Evolutionary conservation across 148 eudicot genomes (phyloP).

Genomic region (Silene conica): DNA sequence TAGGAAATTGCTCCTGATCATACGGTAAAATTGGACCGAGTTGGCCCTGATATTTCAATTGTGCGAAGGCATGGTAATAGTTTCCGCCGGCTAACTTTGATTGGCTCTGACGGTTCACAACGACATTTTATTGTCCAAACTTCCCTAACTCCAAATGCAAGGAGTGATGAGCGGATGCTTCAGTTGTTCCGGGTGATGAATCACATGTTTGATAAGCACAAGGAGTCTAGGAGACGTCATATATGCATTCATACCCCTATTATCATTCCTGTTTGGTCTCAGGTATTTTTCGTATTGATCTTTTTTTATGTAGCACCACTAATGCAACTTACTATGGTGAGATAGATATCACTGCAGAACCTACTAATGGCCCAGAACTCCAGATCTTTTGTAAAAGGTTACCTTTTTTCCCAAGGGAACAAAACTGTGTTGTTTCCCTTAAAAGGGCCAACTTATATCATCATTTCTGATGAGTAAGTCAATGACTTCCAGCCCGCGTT

Average conservation of each 20-base stretch:
- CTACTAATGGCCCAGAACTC: too few relatives aligned
- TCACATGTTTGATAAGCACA: constrained; percentile 94
- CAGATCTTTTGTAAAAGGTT: too few relatives aligned
- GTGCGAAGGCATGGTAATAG: constrained; percentile 98
- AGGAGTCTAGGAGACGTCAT: constrained; percentile 93
- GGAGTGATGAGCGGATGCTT: constrained; percentile 97
- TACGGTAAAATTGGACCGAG: constrained; percentile 93
- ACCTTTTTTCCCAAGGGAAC: too few relatives aligned
- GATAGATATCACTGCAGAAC: background rate
- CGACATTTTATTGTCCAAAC: constrained; percentile 97
- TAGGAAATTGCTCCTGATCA: constrained; percentile 98
- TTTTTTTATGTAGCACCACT: too few relatives aligned
- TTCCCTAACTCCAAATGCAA: constrained; percentile 88
- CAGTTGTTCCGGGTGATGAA: constrained; percentile 98
- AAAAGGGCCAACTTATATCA: too few relatives aligned
- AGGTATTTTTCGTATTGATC: constrained; percentile 43
- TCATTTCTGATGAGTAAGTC: too few relatives aligned
- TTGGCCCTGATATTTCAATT: constrained; percentile 92
- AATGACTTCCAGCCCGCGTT: too few relatives aligned
- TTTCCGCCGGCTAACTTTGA: constrained; percentile 86
- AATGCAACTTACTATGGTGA: background rate
- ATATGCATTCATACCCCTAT: constrained; percentile 90
- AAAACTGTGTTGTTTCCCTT: too few relatives aligned
- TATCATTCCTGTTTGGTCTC: constrained; percentile 98
- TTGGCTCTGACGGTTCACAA: constrained; percentile 98